Evolutionary conservation across 2,329 filamentous ascomycete genomes (phyloP).

Genomic region (Dryadomyces sulphureus): DNA sequence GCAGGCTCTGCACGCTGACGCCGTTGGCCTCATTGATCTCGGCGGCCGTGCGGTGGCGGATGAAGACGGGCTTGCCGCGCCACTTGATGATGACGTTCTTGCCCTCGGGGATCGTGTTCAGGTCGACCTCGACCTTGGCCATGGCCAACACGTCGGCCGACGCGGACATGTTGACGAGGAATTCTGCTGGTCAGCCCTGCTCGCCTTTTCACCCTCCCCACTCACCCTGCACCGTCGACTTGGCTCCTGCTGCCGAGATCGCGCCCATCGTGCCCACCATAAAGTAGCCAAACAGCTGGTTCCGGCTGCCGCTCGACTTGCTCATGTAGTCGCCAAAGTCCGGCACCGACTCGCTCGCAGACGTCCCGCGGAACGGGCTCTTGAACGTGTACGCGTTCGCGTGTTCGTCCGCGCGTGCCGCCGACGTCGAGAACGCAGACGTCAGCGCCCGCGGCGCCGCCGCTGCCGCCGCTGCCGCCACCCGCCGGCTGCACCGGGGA

Average conservation of each 20-base stretch:
- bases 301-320: slow-evolving; percentile 50
- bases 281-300: slow-evolving; percentile 92
- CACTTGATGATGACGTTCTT: slow-evolving; percentile 99
- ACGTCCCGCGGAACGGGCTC: slow-evolving; percentile 48
- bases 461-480: slow-evolving; percentile 22
- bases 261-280: slow-evolving; percentile 95
- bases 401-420: slow-evolving; percentile 24
- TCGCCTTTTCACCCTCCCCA: slow-evolving; percentile 10
- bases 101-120: slow-evolving; percentile 86
- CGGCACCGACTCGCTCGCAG: slow-evolving; percentile 57
- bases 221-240: slow-evolving; percentile 96
- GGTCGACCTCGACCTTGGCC: slow-evolving; percentile 98
- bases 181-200: slow-evolving; percentile 47
- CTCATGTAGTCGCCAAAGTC: slow-evolving; percentile 80
- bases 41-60: slow-evolving; percentile 86
- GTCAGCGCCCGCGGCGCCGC: slow-evolving; percentile 19
- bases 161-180: slow-evolving; percentile 99
- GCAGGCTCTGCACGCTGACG: slow-evolving; percentile 65
- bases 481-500: slow-evolving; percentile 8
- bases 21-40: slow-evolving; percentile 95
- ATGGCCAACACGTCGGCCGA: slow-evolving; percentile 97
- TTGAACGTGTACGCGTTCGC: slow-evolving; percentile 33
- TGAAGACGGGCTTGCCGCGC: slow-evolving; percentile 99
- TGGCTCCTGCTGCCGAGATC: slow-evolving; percentile 82
- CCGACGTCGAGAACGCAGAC: slow-evolving; percentile 33